A percentile compares a stretch with the other conserved stretches of the same genome.
phyloP scores from a whole-genome alignment of 805 yeast genomes.

The Suhomyces xylopsoci region DNA sequence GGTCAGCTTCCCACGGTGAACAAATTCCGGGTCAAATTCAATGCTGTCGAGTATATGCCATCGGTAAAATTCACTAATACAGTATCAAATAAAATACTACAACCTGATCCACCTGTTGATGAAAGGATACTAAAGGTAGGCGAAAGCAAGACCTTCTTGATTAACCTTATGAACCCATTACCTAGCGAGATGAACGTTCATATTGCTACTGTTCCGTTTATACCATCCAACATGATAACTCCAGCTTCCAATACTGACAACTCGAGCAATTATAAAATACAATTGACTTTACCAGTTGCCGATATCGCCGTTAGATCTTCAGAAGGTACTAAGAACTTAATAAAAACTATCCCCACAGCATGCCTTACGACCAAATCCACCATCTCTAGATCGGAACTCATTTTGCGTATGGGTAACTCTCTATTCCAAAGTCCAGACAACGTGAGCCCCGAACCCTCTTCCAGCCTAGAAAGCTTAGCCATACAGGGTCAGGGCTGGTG shows the following conservation, averaged over 20 bases:
- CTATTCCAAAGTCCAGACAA: background rate
- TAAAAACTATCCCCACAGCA: constrained; percentile 35
- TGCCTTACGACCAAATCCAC: constrained; percentile 27
- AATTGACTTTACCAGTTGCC: constrained; percentile 25
- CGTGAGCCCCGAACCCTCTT: constrained; percentile 1
- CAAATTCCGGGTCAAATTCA: constrained; percentile 28
- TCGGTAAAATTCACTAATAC: constrained; percentile 19
- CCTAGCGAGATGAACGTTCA: constrained; percentile 17
- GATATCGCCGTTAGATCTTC: constrained; percentile 19
- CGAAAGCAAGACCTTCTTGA: constrained; percentile 16
- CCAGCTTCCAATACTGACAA: constrained; percentile 1
- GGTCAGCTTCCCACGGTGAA: constrained; percentile 18
- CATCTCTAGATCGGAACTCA: constrained; percentile 28
- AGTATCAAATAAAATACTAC: constrained; percentile 5
- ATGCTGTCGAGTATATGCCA: constrained; percentile 37
- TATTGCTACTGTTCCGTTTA: constrained; percentile 21
- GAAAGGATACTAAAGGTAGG: constrained; percentile 10
- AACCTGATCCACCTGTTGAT: constrained; percentile 3
- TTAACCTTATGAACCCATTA: constrained; percentile 34
- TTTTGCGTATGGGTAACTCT: constrained; percentile 20
- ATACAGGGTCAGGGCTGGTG: constrained; percentile 34
- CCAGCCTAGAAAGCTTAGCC: constrained; percentile 12
- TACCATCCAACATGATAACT: constrained; percentile 14
- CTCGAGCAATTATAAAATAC: constrained; percentile 6
- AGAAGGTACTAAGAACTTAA: constrained; percentile 17